Evolutionary conservation across 2,329 filamentous ascomycete genomes (phyloP), one percentile per base, ranked within the genome.

Genomic region (Amylocarpus encephaloides): DNA sequence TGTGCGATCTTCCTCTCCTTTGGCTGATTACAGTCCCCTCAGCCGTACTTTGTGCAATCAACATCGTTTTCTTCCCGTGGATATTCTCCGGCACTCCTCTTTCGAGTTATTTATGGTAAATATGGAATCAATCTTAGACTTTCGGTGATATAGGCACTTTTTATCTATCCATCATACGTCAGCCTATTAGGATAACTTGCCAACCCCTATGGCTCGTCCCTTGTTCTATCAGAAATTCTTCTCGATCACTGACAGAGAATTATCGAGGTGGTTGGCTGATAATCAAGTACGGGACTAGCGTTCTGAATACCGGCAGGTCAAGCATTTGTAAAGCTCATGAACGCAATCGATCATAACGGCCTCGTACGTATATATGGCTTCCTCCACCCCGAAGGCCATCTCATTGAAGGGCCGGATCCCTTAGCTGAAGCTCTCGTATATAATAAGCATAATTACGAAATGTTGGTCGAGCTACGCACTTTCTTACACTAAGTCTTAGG

Each of bases 351-450:
- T 2, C 82, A 89, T 59, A 69, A 86, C 18, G 85, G 85, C 4
- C 58, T 89, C 12, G 78, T 90, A 46, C 77, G 82, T 10, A 87
- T 85, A 62, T 75, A 78, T 4, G 72, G 76, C 18, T 62, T 81
- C 30, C 74, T 81, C 54, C 85, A 86, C 61, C 60, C 69, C 15
- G 82, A 85, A 60, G 73, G 78, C 30, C 59, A 87, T 12, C 53
- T 86, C 6, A 63, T 82, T 42, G 77, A 75, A 2, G 77, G 70
- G 2, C 73, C 83, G 18, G 81, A 82, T 62, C 78, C 78, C 0
- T 69, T 88, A n/a, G 74, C 76, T 3, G 85, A 89, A 63, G 75
- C 88, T 2, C 72, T 89, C 2, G 79, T 82, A 15, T 78, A 77
- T 32, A 84, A 82, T 51, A 79, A 73, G 56, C 88, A 90, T 64